Percentiles rank a stretch among this genome's conserved stretches.
Evolutionary conservation across 805 yeast genomes (phyloP).

Genomic region (Wickerhamomyces queroliae): DNA sequence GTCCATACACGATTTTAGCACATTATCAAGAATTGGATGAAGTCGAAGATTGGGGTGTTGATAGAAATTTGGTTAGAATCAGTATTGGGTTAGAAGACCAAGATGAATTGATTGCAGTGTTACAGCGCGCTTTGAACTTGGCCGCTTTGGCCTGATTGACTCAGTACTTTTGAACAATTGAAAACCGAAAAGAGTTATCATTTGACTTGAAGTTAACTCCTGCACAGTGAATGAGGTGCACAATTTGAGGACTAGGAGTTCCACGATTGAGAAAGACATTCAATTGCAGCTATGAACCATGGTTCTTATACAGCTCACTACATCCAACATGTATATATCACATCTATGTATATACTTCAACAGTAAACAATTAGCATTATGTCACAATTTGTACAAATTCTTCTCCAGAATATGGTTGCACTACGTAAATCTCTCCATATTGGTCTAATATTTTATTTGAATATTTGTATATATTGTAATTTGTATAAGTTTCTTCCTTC

Average conservation of each 20-base stretch:
- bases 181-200: too few species aligned
- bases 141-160: slow-evolving; percentile 15
- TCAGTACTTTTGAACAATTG: too few species aligned
- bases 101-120: slow-evolving; percentile 43
- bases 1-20: slow-evolving; percentile 85
- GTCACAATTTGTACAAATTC: not conserved
- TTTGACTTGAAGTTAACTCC: too few species aligned
- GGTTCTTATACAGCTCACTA: too few species aligned
- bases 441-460: not conserved
- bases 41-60: slow-evolving; percentile 79
- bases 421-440: too few species aligned
- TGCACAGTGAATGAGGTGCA: too few species aligned
- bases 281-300: too few species aligned
- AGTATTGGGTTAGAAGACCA: slow-evolving; percentile 82
- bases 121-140: slow-evolving; percentile 46
- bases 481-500: not conserved
- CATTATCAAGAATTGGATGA: slow-evolving; percentile 80
- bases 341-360: not conserved
- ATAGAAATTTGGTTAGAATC: slow-evolving; percentile 67
- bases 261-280: too few species aligned
- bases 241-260: too few species aligned
- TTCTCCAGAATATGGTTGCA: too few species aligned
- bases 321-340: too few species aligned
- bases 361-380: not conserved
- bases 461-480: not conserved